Evolutionary conservation across 352 stramenopile genomes (phyloP).

Genomic region (Globisporangium heterothallicum): DNA sequence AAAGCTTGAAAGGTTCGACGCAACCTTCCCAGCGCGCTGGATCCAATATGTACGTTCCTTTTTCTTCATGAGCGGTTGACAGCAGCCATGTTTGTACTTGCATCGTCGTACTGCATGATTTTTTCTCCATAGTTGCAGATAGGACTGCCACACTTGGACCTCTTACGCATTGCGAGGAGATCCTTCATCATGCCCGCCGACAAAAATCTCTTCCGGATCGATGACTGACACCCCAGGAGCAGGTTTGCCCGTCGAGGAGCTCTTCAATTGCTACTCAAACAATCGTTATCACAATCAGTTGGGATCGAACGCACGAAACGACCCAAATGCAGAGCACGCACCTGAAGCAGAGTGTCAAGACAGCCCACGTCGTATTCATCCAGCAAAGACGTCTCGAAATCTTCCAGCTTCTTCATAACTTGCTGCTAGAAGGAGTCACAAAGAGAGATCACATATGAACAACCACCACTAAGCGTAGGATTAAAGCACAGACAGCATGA

Average conservation of each 20-base stretch:
- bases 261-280: constrained; percentile 55
- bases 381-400: constrained; percentile 83
- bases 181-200: constrained; percentile 33
- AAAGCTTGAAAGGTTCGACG: constrained; percentile 4
- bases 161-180: constrained; percentile 31
- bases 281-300: not conserved
- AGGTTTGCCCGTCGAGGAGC: constrained; percentile 34
- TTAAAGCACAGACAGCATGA: not conserved
- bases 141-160: not conserved
- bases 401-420: constrained; percentile 85
- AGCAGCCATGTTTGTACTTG: constrained; percentile 1
- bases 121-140: constrained; percentile 9
- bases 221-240: constrained; percentile 26
- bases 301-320: not conserved
- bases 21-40: constrained; percentile 5
- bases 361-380: constrained; percentile 85
- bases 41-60: constrained; percentile 15
- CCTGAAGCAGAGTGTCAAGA: constrained; percentile 78
- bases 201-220: constrained; percentile 57
- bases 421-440: constrained; percentile 44
- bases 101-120: not conserved
- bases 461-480: constrained; percentile 4
- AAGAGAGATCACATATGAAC: constrained; percentile 17
- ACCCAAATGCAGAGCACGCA: no score
- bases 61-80: constrained; percentile 3